Conservation (phyloP, 306 rosid genomes). For the Citrullus colocynthis region DNA sequence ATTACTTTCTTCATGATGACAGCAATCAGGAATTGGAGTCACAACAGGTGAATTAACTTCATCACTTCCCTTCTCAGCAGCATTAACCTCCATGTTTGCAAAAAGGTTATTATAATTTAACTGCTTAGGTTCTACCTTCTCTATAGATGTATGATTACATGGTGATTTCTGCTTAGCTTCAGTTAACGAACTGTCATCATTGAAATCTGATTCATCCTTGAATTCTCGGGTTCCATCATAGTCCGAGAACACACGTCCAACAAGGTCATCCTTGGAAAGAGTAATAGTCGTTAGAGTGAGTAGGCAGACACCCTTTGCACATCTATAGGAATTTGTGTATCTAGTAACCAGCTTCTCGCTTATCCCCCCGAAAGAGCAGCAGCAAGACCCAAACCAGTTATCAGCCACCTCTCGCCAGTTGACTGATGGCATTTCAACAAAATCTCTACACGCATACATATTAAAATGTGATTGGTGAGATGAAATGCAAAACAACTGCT, state of each 20-base stretch:
- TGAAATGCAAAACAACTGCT: not conserved
- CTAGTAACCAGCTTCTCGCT: slow-evolving; percentile 77
- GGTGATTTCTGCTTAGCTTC: slow-evolving; percentile 17
- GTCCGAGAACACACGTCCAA: slow-evolving; percentile 28
- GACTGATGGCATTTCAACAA: slow-evolving; percentile 87
- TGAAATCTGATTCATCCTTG: slow-evolving; percentile 11
- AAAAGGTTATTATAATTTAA: slow-evolving; percentile 21
- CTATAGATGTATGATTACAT: slow-evolving; percentile 11
- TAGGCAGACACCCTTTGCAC: slow-evolving; percentile 51
- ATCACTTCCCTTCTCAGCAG: slow-evolving; percentile 13
- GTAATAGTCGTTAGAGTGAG: slow-evolving; percentile 47
- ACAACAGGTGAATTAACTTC: slow-evolving; percentile 16
- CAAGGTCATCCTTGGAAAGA: slow-evolving; percentile 69
- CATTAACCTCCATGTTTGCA: slow-evolving; percentile 16
- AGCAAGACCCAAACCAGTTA: slow-evolving; percentile 87
- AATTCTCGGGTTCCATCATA: slow-evolving; percentile 13
- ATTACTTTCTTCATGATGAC: slow-evolving; percentile 18
- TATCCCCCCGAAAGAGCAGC: slow-evolving; percentile 85
- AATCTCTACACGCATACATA: slow-evolving; percentile 32
- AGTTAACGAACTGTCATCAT: slow-evolving; percentile 3
- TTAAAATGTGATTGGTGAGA: not conserved
- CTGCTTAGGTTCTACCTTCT: slow-evolving; percentile 17
- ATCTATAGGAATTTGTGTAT: slow-evolving; percentile 47
- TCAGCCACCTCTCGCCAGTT: slow-evolving; percentile 96
- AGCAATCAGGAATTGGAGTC: slow-evolving; percentile 23